Percentiles rank a stretch among this genome's conserved stretches.
phyloP scores from a whole-genome alignment of 306 rosid species.

The Canavalia ensiformis region DNA sequence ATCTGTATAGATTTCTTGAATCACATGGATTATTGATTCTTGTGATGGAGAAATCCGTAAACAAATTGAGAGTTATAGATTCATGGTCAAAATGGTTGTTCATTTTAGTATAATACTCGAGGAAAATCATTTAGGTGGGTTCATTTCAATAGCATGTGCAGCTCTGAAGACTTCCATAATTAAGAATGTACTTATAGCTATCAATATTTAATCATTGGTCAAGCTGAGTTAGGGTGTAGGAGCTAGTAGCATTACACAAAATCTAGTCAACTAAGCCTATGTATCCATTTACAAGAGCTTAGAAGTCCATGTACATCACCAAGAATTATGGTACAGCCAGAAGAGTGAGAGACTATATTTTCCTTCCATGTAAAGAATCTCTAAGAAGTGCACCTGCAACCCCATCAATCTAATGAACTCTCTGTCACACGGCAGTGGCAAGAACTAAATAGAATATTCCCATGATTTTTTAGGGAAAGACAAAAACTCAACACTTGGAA shows the following conservation, averaged over 20 bases:
- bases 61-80: background rate
- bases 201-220: conserved; percentile 25
- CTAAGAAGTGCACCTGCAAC: conserved; percentile 32
- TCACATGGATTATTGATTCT: background rate
- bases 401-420: conserved; percentile 28
- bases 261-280: conserved; percentile 34
- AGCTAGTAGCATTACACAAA: background rate
- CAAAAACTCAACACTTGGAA: conserved; percentile 49
- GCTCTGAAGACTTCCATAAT: background rate
- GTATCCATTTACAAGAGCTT: conserved; percentile 45
- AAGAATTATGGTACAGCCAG: conserved; percentile 15
- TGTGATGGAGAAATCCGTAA: background rate
- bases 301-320: conserved; percentile 43
- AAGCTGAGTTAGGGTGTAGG: conserved; percentile 9
- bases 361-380: conserved; percentile 15
- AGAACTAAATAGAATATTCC: conserved; percentile 31
- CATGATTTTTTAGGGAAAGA: background rate
- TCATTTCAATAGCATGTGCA: conserved; percentile 20
- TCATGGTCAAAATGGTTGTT: conserved; percentile 1
- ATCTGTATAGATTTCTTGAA: background rate
- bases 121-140: background rate
- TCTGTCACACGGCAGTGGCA: conserved; percentile 28
- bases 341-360: conserved; percentile 21
- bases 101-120: background rate
- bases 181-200: background rate